Percentiles rank a stretch among this genome's conserved stretches.
Evolutionary conservation across 305 asterid species (phyloP).

Genomic region (Fraxinus nigra): DNA sequence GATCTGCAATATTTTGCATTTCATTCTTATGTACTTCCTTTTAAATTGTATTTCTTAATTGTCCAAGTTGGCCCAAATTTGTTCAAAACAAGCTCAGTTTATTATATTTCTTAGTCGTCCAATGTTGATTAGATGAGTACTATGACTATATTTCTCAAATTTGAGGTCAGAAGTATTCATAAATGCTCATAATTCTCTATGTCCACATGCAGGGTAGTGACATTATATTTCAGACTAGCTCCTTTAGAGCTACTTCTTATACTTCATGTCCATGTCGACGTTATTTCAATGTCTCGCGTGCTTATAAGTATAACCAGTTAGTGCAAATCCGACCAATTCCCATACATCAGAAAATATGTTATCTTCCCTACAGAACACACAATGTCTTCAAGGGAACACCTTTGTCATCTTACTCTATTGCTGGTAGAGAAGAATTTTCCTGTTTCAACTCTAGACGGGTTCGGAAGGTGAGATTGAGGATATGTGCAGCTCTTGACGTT

Average conservation of each 20-base stretch:
- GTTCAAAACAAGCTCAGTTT: not conserved
- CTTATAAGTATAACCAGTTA: slow-evolving; percentile 36
- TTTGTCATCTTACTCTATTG: slow-evolving; percentile 24
- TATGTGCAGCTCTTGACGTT: slow-evolving; percentile 64
- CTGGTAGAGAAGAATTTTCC: slow-evolving; percentile 33
- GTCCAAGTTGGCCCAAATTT: not conserved
- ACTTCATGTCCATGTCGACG: slow-evolving; percentile 30
- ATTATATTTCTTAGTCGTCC: not conserved
- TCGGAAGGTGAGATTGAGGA: slow-evolving; percentile 39
- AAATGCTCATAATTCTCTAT: slow-evolving; percentile 15
- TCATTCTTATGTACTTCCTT: not conserved
- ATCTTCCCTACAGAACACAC: slow-evolving; percentile 29
- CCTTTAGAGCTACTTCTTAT: slow-evolving; percentile 33
- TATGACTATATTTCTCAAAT: not conserved
- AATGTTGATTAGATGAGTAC: not conserved
- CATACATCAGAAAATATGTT: slow-evolving; percentile 34
- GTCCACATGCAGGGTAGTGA: slow-evolving; percentile 57
- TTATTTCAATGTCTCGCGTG: slow-evolving; percentile 33
- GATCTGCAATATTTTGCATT: slow-evolving; percentile 2
- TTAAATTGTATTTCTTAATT: not conserved
- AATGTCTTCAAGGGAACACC: slow-evolving; percentile 43
- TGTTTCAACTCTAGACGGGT: slow-evolving; percentile 26
- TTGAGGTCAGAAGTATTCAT: slow-evolving; percentile 6
- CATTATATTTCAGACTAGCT: slow-evolving; percentile 38
- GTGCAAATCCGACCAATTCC: slow-evolving; percentile 39